Conservation (phyloP, 106 monocot species). For the Hemerocallis citrina region DNA sequence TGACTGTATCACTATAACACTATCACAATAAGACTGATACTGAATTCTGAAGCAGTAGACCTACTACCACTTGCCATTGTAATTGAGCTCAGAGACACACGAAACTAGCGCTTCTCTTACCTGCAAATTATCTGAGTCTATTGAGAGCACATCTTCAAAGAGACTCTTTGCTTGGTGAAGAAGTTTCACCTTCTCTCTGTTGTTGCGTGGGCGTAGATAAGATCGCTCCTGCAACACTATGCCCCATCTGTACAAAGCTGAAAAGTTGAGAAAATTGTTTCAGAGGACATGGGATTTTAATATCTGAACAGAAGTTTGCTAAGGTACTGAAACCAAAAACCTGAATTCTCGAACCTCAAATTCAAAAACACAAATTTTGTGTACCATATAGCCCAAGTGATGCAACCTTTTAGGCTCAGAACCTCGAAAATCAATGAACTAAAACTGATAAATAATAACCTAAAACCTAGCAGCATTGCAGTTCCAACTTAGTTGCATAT, state of each 20-base stretch:
- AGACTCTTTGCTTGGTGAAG: constrained; percentile 81
- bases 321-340: background rate
- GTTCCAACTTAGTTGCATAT: background rate
- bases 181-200: constrained; percentile 59
- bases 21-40: too few species aligned
- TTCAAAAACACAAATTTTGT: background rate
- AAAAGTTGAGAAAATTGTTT: background rate
- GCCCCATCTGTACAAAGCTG: constrained; percentile 96
- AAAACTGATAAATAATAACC: background rate
- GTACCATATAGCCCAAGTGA: background rate
- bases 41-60: too few species aligned
- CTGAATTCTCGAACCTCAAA: background rate
- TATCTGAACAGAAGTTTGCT: background rate
- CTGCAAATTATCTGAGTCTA: constrained; percentile 45
- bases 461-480: background rate
- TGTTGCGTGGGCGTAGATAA: constrained; percentile 33
- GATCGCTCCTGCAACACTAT: constrained; percentile 63
- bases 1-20: too few species aligned
- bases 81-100: constrained; percentile 66
- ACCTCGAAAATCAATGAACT: background rate
- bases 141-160: constrained; percentile 67
- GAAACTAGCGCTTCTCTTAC: constrained; percentile 67
- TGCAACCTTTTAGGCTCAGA: background rate
- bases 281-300: background rate
- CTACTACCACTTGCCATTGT: constrained; percentile 15